Evolutionary conservation across 2,329 filamentous ascomycete genomes (phyloP).

Genomic region (Nothophaeocryptopus gaeumannii): DNA sequence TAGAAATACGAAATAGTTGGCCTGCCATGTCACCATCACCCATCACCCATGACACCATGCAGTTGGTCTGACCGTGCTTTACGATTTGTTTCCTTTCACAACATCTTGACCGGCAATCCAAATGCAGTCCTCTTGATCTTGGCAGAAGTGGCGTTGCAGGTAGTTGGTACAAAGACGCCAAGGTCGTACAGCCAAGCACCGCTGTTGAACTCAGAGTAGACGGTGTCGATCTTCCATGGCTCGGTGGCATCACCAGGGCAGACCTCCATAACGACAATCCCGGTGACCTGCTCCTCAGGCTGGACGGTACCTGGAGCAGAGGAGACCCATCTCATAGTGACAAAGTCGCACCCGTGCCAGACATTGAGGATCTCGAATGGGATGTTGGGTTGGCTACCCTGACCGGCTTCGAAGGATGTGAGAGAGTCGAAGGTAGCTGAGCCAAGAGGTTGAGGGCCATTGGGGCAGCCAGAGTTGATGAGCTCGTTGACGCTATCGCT

Average conservation of each 20-base stretch:
- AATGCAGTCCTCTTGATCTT: conserved; percentile 10
- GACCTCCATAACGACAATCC: conserved; percentile 31
- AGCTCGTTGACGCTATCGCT: conserved; percentile 33
- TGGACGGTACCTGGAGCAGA: conserved; percentile 19
- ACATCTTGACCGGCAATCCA: conserved; percentile 1
- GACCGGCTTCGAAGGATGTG: conserved; percentile 29
- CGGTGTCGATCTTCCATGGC: conserved; percentile 31
- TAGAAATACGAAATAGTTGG: no score
- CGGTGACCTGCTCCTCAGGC: conserved; percentile 25
- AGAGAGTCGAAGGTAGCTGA: conserved; percentile 29
- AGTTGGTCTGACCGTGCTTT: no score
- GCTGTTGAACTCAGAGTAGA: conserved; percentile 34
- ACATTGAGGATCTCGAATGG: conserved; percentile 34
- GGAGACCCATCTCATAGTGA: conserved; percentile 32
- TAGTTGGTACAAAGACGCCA: conserved; percentile 23
- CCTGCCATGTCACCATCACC: no score
- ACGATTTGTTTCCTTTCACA: conserved; percentile 2
- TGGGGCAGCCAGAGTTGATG: conserved; percentile 31
- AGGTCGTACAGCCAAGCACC: conserved; percentile 31
- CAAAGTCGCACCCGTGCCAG: conserved; percentile 34
- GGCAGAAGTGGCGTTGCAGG: conserved; percentile 9
- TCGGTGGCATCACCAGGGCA: conserved; percentile 15
- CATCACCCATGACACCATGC: no score
- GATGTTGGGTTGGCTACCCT: conserved; percentile 30
- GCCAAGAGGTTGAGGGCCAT: conserved; percentile 24